These are phyloP conservation scores for Pseudodiploospora longispora DNA, from an alignment of 2,329 filamentous ascomycete species.

Conservation along the genomic window DNA sequence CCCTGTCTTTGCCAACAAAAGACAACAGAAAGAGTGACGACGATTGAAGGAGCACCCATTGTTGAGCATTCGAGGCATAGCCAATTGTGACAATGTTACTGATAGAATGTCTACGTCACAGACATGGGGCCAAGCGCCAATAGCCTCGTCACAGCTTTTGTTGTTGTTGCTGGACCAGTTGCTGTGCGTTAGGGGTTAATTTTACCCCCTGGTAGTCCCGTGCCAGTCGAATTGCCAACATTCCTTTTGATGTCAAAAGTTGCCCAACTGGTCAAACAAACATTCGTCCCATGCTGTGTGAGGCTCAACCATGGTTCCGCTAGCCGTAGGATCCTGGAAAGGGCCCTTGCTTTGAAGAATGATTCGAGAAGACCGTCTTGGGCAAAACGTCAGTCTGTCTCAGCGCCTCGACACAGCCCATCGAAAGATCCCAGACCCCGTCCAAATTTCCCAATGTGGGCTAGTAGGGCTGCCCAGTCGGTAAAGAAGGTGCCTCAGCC, in stretches of 20 bases:
- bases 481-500: constrained; percentile 5
- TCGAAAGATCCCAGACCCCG: neutral
- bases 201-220: neutral
- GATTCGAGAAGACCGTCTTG: constrained; percentile 6
- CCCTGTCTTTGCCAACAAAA: no score
- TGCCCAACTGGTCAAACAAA: no score
- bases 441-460: constrained; percentile 4
- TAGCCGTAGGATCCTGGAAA: neutral
- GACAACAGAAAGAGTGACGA: no score
- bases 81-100: no score
- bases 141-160: no score
- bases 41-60: no score
- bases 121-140: no score
- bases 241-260: neutral
- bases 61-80: no score
- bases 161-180: neutral
- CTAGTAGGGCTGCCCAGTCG: constrained; percentile 8
- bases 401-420: neutral
- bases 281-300: neutral
- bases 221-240: neutral
- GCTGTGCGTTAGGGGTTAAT: constrained; percentile 1
- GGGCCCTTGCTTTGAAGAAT: constrained; percentile 1
- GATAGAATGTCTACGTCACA: no score
- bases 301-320: neutral
- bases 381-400: constrained; percentile 4